phyloP scores from a whole-genome alignment of 2,329 filamentous ascomycete species.

The Fonsecaea pugnacius region DNA sequence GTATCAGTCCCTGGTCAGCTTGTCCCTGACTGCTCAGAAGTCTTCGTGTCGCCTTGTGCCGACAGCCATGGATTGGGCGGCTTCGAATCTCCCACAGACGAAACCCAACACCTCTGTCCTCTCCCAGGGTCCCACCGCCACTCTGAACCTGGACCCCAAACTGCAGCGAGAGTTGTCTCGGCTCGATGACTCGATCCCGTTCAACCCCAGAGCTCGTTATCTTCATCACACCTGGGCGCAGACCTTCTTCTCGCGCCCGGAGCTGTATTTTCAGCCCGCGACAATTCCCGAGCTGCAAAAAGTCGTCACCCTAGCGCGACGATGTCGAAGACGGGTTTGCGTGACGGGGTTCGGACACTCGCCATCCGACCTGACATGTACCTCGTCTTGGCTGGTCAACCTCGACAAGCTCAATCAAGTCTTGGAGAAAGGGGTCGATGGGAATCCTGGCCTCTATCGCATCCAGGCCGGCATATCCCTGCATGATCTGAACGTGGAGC shows the following conservation, averaged over 20 bases:
- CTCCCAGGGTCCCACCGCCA: conserved; percentile 24
- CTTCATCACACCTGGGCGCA: conserved; percentile 91
- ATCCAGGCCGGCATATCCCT: conserved; percentile 90
- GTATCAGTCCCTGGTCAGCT: background rate
- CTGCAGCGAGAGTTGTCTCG: conserved; percentile 61
- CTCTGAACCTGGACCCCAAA: conserved; percentile 47
- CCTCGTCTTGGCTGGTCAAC: conserved; percentile 92
- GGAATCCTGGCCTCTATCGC: conserved; percentile 67
- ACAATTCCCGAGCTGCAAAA: conserved; percentile 82
- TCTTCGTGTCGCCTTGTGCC: background rate
- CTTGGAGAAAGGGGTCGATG: conserved; percentile 65
- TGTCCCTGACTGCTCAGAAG: conserved; percentile 12
- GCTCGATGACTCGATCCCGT: conserved; percentile 68
- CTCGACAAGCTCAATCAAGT: conserved; percentile 80
- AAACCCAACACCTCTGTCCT: conserved; percentile 27
- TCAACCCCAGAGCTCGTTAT: conserved; percentile 74
- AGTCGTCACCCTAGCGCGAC: conserved; percentile 76
- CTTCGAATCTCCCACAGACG: conserved; percentile 31
- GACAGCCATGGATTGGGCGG: conserved; percentile 34
- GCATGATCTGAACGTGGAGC: conserved; percentile 70
- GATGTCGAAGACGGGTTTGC: conserved; percentile 78
- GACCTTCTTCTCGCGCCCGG: conserved; percentile 85
- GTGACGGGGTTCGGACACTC: conserved; percentile 92
- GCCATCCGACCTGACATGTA: conserved; percentile 88
- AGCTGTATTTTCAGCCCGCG: conserved; percentile 86